Percentiles rank a stretch among this genome's conserved stretches.
These are phyloP conservation scores for Lactarius psammicola DNA, from an alignment of 768 basidiomycete genomes.

Conservation along the genomic window DNA sequence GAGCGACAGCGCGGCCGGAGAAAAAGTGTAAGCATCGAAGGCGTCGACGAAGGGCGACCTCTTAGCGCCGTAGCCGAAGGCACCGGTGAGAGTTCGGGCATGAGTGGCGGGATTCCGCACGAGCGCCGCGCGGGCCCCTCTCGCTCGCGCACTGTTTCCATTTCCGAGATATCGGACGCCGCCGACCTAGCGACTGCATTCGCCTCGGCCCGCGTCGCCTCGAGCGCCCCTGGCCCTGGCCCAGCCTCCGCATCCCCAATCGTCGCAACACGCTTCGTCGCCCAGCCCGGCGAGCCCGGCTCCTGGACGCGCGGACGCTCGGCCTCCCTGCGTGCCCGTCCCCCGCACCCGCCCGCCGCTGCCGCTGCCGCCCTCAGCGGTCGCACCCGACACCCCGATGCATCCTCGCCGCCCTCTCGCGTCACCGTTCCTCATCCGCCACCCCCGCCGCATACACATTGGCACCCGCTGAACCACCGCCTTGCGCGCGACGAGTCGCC, in stretches of 20 bases:
- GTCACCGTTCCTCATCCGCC: not conserved
- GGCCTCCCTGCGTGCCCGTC: conserved; percentile 3
- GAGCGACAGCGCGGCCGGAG: conserved; percentile 24
- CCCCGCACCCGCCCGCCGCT: not conserved
- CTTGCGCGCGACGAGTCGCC: conserved; percentile 8
- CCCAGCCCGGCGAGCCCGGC: conserved; percentile 7
- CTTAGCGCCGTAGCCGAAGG: not conserved
- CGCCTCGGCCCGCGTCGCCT: conserved; percentile 7
- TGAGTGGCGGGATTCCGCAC: not conserved
- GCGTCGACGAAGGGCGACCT: conserved; percentile 3
- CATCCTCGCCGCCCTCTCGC: conserved; percentile 17
- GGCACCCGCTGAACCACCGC: not conserved
- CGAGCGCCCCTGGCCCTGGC: not conserved
- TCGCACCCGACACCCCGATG: conserved; percentile 9
- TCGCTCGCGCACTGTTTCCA: conserved; percentile 19
- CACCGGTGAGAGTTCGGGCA: not conserved
- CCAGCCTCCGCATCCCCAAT: not conserved
- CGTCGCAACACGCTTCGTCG: not conserved
- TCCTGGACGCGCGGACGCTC: conserved; percentile 21
- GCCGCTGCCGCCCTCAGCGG: not conserved
- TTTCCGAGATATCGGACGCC: conserved; percentile 16
- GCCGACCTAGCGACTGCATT: conserved; percentile 2
- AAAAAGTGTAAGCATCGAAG: conserved; percentile 22
- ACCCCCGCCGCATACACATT: not conserved
- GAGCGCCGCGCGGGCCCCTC: conserved; percentile 7